Evolutionary conservation across 768 basidiomycete species (phyloP).

Genomic region (Tricholoma bakamatsutake): DNA sequence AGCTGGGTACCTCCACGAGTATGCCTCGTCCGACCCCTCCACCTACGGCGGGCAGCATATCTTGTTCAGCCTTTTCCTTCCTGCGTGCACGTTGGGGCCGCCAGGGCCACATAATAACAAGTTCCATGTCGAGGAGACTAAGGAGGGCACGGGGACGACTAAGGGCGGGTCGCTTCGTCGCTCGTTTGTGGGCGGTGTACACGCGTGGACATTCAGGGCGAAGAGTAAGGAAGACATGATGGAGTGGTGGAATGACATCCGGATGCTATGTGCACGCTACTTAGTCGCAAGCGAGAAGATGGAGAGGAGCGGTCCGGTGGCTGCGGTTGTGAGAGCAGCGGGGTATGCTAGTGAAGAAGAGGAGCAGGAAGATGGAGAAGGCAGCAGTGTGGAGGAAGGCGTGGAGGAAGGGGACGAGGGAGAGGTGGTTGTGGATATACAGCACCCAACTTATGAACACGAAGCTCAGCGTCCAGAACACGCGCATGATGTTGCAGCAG

Average conservation of each 20-base stretch:
- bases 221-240: constrained; percentile 94
- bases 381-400: constrained; percentile 51
- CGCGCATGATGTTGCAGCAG: background rate
- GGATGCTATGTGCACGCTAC: constrained; percentile 91
- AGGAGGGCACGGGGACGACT: constrained; percentile 68
- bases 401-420: constrained; percentile 37
- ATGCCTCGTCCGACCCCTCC: constrained; percentile 68
- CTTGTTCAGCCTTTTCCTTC: constrained; percentile 84
- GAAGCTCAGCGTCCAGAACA: constrained; percentile 36
- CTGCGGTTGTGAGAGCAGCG: constrained; percentile 82
- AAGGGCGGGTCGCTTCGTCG: constrained; percentile 47
- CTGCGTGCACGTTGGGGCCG: constrained; percentile 93
- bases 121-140: constrained; percentile 93
- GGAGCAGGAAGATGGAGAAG: constrained; percentile 50
- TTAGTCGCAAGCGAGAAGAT: constrained; percentile 91
- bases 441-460: constrained; percentile 55
- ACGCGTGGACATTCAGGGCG: constrained; percentile 86
- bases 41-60: constrained; percentile 47
- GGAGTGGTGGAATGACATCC: constrained; percentile 99
- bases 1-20: constrained; percentile 95
- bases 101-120: constrained; percentile 80
- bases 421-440: constrained; percentile 31
- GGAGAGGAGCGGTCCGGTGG: constrained; percentile 88
- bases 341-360: constrained; percentile 83
- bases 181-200: constrained; percentile 20